These are phyloP conservation scores for Aureobasidium sp. DNA, from an alignment of 2,329 filamentous ascomycete species.

Conservation along the genomic window DNA sequence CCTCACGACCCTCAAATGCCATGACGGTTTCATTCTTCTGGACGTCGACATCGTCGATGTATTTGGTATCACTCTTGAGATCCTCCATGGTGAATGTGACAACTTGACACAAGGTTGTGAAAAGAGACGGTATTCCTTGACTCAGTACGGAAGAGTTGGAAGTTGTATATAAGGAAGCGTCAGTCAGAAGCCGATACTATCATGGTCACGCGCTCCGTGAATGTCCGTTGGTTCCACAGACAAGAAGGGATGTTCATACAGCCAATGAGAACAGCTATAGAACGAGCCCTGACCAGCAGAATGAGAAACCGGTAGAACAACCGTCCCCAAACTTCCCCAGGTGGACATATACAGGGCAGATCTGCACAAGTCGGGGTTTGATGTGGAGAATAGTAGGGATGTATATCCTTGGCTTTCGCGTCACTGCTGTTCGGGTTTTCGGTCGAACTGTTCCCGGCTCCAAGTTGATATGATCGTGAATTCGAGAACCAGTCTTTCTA, in stretches of 20 bases:
- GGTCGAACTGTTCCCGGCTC: not conserved
- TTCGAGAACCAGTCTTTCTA: not conserved
- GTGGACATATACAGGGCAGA: not conserved
- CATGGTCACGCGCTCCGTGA: not conserved
- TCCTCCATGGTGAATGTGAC: not conserved
- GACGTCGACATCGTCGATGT: slow-evolving; percentile 14
- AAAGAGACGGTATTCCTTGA: not conserved
- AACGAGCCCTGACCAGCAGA: no score
- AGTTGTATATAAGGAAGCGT: not conserved
- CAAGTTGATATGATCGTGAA: not conserved
- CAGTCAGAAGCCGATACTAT: not conserved
- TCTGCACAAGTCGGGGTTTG: slow-evolving; percentile 3
- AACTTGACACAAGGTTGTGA: not conserved
- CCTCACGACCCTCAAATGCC: slow-evolving; percentile 19
- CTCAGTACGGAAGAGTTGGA: not conserved
- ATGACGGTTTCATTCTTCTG: slow-evolving; percentile 16
- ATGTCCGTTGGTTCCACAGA: no score
- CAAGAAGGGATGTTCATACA: no score
- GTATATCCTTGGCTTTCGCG: not conserved
- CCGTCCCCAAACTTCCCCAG: not conserved
- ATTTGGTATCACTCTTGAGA: not conserved
- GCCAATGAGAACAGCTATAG: no score
- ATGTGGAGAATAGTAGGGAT: not conserved
- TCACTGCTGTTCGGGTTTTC: not conserved
- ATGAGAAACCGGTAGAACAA: no score